Base-by-base conservation (phyloP, 768 basidiomycete species). In the Russula ochroleuca region DNA sequence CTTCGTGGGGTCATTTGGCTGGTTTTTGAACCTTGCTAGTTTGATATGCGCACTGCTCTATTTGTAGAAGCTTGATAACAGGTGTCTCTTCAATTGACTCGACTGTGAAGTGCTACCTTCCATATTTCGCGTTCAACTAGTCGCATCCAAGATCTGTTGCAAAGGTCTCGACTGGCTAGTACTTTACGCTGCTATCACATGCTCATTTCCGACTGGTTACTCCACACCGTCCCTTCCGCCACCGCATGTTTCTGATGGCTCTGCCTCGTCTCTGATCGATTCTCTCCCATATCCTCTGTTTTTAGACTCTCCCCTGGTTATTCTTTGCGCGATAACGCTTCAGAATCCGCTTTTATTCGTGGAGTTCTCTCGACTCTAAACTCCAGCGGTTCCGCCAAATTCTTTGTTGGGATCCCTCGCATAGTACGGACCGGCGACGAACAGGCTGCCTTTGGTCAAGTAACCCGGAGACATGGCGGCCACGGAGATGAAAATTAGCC, bases 401-500 rank as follows among this genome's bases (percentile, higher is more conserved):
- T 45, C 21, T 13, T 11, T 9, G 45, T 21, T 21, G 45, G 11
- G n/a, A 21, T 47, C 45, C 45, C 10, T 47, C 1, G 45, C 43
- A 38, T 17, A 17, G 50, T 28, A 17, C 35, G 11, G 37, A 15
- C 35, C 10, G n/a, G 8, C 11, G 37, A 55, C 15, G 37, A 53
- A 40, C 3, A 3, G 48, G 13, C 10, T 8, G 54, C 17, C 38
- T 9, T 47, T 7, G 8, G n/a, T 7, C 37, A 17, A 45, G 21
- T 19, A n/a, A 19, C 52, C 33, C 52, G 63, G 45, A 35, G 63
- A 59, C 19, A 40, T 52, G 63, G 63, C 31, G 53, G 40, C 28
- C 28, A 49, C 63, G 63, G 63, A 64, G 38, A 64, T 64, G 63
- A 64, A 45, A 59, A 40, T 19, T 59, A 37, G 35, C 50, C 63